Evolutionary conservation across 768 basidiomycete genomes (phyloP), one percentile per base, ranked within the genome.

Genomic region (Panellus pusillus): DNA sequence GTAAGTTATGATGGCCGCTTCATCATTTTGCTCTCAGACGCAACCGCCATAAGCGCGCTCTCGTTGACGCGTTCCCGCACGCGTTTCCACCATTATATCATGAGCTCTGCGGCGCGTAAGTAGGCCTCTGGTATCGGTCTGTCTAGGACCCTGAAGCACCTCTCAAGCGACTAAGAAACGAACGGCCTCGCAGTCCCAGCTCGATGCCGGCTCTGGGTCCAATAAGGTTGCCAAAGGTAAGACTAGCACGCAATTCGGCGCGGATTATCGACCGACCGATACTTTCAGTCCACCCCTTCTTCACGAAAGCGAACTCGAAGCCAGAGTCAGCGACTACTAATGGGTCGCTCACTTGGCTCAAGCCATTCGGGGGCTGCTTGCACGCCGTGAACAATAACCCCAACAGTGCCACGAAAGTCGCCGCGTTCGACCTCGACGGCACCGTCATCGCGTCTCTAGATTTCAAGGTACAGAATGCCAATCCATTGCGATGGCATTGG

Each of bases 371-470:
- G 7, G 32, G 32, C 14, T 80, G 78, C 66, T 65, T 79, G 31
- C 70, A 79, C 53, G 78, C 66, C 11, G 54, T 70, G 42, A 72
- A 79, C 54, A 65, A 73, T 6, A 58, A 65, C 0, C 85, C 84
- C 0, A 64, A 68, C 12, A 70, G 73, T 8, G 70, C 69, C 1
- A 32, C 74, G n/a, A 87, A 85, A 59, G 80, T 93, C 29, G 88
- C 90, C 9, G 79, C 84, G 12, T 89, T 94, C 57, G 94, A 97
- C 67, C 72, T 97, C 19, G 94, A 97, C 65, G 92, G 90, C 3
- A 94, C 92, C 0, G 62, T 95, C 54, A 93, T 97, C 68, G 66
- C n/a, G 57, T 66, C 18, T 60, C 69, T 45, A 55, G 52, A 17
- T 36, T 72, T 72, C 43, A 67, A 66, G 28, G 63, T 67, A 1